phyloP scores from a whole-genome alignment of 1,284 basidiomycete species.

The Sanghuangporus sanghuang region DNA sequence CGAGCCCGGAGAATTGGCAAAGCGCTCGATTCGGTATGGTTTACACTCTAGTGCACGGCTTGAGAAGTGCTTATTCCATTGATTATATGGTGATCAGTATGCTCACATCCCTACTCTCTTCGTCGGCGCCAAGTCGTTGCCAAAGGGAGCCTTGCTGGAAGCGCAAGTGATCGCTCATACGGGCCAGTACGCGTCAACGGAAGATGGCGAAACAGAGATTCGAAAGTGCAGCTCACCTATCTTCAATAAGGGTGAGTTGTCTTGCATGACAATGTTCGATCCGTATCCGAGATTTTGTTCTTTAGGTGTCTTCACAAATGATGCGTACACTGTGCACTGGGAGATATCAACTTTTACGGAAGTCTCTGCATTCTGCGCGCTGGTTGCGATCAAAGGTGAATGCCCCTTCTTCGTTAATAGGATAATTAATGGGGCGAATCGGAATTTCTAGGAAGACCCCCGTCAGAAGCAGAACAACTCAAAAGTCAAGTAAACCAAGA shows the following conservation, averaged over 20 bases:
- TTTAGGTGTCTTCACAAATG: not conserved
- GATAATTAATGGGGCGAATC: not conserved
- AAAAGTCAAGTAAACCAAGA: not conserved
- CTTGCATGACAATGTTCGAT: not conserved
- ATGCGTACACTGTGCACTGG: conserved; percentile 6
- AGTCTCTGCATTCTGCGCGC: conserved; percentile 14
- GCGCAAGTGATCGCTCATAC: conserved; percentile 70
- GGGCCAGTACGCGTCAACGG: conserved; percentile 42
- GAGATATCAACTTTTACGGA: conserved; percentile 13
- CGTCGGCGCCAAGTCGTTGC: conserved; percentile 65
- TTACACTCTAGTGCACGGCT: conserved; percentile 3
- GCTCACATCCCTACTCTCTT: conserved; percentile 51
- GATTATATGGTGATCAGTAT: not conserved
- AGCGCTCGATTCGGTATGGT: conserved; percentile 27
- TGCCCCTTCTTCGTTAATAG: not conserved
- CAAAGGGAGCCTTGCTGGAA: conserved; percentile 70
- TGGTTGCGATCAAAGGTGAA: conserved; percentile 16
- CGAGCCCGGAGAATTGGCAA: conserved; percentile 21
- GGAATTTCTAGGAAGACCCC: not conserved
- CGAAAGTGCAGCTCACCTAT: conserved; percentile 24
- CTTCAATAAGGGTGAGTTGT: conserved; percentile 7
- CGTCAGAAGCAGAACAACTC: not conserved
- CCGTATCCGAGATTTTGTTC: not conserved
- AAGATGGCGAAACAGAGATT: conserved; percentile 39
- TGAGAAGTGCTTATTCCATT: not conserved